Percentiles rank a stretch among this genome's conserved stretches.
Evolutionary conservation across 1,284 basidiomycete species (phyloP).

Genomic region (Stereum hirsutum): DNA sequence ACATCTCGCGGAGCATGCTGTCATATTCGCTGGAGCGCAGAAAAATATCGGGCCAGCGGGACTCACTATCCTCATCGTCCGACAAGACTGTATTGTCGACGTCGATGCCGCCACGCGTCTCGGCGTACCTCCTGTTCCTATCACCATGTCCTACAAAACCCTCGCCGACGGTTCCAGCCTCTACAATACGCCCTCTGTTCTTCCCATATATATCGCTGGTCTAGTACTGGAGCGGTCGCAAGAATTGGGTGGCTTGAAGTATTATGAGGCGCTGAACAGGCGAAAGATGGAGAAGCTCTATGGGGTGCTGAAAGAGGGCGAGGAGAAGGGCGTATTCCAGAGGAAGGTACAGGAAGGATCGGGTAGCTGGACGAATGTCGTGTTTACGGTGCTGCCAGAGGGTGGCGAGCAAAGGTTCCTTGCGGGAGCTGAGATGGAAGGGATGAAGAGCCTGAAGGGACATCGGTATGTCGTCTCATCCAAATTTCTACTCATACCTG

Average conservation of each 20-base stretch:
- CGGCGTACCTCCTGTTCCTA: constrained; percentile 70
- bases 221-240: constrained; percentile 76
- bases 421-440: constrained; percentile 64
- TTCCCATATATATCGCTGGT: constrained; percentile 88
- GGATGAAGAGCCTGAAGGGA: constrained; percentile 84
- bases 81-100: constrained; percentile 86
- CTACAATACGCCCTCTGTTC: constrained; percentile 94
- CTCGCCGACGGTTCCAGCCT: constrained; percentile 75
- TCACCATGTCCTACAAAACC: constrained; percentile 81
- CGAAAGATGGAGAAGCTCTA: constrained; percentile 76
- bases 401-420: constrained; percentile 69
- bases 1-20: constrained; percentile 77
- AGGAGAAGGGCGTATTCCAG: constrained; percentile 57
- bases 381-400: constrained; percentile 69
- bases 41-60: constrained; percentile 98
- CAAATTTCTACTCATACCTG: not conserved
- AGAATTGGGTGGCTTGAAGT: constrained; percentile 61
- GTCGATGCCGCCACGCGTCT: constrained; percentile 73
- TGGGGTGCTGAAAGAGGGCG: constrained; percentile 59
- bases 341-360: constrained; percentile 64
- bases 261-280: constrained; percentile 60
- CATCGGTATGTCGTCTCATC: constrained; percentile 61
- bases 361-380: constrained; percentile 90
- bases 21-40: constrained; percentile 98
- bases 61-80: constrained; percentile 87